A percentile compares a stretch with the other conserved stretches of the same genome.
These are phyloP conservation scores for Pseudonitzschia delicatissima DNA, from an alignment of 108 stramenopile species.

Conservation along the genomic window DNA sequence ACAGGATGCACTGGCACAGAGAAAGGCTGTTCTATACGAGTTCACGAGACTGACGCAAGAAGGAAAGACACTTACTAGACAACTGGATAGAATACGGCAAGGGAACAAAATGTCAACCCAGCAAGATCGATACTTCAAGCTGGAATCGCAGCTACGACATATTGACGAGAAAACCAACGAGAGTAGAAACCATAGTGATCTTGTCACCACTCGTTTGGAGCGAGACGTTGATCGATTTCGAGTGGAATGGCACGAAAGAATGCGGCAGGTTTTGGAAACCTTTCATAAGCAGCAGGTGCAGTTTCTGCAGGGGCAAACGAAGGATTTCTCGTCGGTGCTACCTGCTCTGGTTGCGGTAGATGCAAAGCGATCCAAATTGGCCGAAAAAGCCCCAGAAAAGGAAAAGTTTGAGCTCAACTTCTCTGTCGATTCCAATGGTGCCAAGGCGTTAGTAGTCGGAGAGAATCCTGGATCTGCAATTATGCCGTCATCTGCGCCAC, in stretches of 20 bases:
- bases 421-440: slow-evolving; percentile 20
- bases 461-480: background rate
- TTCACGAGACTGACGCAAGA: slow-evolving; percentile 27
- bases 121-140: slow-evolving; percentile 23
- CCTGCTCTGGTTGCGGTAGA: slow-evolving; percentile 12
- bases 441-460: slow-evolving; percentile 6
- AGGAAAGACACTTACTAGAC: slow-evolving; percentile 9
- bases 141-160: slow-evolving; percentile 20
- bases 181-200: slow-evolving; percentile 17
- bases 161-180: slow-evolving; percentile 16
- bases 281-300: slow-evolving; percentile 31
- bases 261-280: slow-evolving; percentile 25
- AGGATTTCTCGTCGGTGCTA: slow-evolving; percentile 15
- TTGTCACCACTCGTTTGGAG: slow-evolving; percentile 21
- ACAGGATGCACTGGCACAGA: slow-evolving; percentile 24
- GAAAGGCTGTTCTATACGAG: slow-evolving; percentile 24
- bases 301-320: slow-evolving; percentile 16
- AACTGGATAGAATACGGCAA: slow-evolving; percentile 28
- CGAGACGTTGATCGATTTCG: slow-evolving; percentile 35
- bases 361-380: slow-evolving; percentile 9
- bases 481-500: background rate
- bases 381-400: slow-evolving; percentile 5
- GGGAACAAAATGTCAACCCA: slow-evolving; percentile 2
- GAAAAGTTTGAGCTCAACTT: slow-evolving; percentile 11
- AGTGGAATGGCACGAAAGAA: slow-evolving; percentile 33